These are phyloP conservation scores for Nothophoma quercina DNA, from an alignment of 2,329 filamentous ascomycete species.

Conservation along the genomic window DNA sequence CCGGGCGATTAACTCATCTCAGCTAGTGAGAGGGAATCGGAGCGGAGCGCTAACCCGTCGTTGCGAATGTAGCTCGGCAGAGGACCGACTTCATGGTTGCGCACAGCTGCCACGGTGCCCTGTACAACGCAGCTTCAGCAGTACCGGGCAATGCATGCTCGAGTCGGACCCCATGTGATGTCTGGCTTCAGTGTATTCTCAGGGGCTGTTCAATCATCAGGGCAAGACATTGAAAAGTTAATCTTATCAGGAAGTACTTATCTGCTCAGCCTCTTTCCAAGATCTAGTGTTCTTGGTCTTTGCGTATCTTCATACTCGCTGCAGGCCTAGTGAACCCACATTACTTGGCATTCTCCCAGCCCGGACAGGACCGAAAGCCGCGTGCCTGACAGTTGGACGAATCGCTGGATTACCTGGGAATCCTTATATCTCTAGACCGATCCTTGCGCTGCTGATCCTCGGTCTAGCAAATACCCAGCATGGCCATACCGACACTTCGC, in stretches of 20 bases:
- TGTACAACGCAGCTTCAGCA: background rate
- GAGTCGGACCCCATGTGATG: too few species aligned
- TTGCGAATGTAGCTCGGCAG: slow-evolving; percentile 5
- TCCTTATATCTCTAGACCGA: slow-evolving; percentile 34
- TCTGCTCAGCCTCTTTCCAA: slow-evolving; percentile 29
- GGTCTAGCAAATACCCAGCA: slow-evolving; percentile 23
- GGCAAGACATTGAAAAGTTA: too few species aligned
- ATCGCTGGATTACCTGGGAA: slow-evolving; percentile 10
- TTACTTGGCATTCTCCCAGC: slow-evolving; percentile 44
- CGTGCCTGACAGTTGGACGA: slow-evolving; percentile 33
- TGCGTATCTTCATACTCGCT: slow-evolving; percentile 29
- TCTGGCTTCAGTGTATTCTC: slow-evolving; percentile 4
- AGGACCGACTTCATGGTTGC: background rate
- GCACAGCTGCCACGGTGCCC: slow-evolving; percentile 1
- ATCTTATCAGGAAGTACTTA: background rate
- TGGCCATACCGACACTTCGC: slow-evolving; percentile 38
- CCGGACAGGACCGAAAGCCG: slow-evolving; percentile 35
- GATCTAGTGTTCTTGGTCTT: slow-evolving; percentile 26
- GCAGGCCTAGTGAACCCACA: slow-evolving; percentile 39
- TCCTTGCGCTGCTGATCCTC: slow-evolving; percentile 38
- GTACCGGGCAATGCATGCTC: background rate
- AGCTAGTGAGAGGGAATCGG: slow-evolving; percentile 5
- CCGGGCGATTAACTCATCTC: slow-evolving; percentile 8
- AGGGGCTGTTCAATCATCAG: background rate
- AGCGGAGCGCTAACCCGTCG: slow-evolving; percentile 9